Conservation (phyloP, 2,329 filamentous ascomycete species). For the Stagonosporopsis vannaccii region DNA sequence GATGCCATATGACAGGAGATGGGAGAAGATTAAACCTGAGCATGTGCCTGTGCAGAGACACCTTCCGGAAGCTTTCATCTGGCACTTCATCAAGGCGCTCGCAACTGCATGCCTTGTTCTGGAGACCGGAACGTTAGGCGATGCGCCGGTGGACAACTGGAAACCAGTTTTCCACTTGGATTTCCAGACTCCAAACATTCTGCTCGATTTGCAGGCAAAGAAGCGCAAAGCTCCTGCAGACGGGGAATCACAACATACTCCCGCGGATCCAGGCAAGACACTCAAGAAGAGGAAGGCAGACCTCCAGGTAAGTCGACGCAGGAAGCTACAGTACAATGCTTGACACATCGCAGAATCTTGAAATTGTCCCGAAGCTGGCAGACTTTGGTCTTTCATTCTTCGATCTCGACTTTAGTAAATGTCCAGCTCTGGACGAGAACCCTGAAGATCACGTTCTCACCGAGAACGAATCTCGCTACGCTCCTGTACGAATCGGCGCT, state of each 20-base stretch:
- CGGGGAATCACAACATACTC: not conserved
- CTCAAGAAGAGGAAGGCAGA: not conserved
- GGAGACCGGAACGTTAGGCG: not conserved
- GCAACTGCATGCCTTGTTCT: slow-evolving; percentile 1
- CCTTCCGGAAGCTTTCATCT: slow-evolving; percentile 5
- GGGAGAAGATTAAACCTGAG: not conserved
- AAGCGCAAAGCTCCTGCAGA: not conserved
- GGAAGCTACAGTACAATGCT: not conserved
- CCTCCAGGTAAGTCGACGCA: not conserved
- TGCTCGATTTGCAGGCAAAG: not conserved
- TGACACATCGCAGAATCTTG: not conserved
- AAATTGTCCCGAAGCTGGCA: not conserved
- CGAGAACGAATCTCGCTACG: not conserved
- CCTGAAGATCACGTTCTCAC: not conserved
- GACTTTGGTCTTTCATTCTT: slow-evolving; percentile 8
- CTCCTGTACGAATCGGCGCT: not conserved
- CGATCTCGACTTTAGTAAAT: not conserved
- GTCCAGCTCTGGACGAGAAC: not conserved
- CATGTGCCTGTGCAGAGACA: not conserved
- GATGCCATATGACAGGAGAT: not conserved
- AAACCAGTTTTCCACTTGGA: slow-evolving; percentile 5
- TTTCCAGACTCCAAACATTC: not conserved
- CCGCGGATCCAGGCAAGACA: not conserved
- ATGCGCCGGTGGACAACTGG: not conserved
- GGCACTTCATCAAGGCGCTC: slow-evolving; percentile 5